A percentile compares a stretch with the other conserved stretches of the same genome.
Conservation (phyloP, 495 filamentous ascomycete genomes). For the Penicillium lividum region DNA sequence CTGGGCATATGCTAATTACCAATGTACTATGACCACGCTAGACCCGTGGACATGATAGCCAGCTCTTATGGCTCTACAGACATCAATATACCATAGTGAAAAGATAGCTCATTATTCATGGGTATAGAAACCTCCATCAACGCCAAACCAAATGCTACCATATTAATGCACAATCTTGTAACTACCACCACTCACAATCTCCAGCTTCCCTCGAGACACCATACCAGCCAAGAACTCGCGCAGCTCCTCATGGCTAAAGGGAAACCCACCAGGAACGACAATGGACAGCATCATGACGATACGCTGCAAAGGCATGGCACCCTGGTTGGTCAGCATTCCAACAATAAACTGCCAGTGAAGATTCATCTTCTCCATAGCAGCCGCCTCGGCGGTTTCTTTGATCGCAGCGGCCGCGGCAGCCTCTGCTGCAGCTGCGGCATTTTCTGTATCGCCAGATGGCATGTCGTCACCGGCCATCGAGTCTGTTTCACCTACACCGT, state of each 20-base stretch:
- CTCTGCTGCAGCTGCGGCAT: slow-evolving; percentile 51
- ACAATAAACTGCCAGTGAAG: slow-evolving; percentile 90
- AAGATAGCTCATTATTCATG: neutral
- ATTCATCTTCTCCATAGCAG: slow-evolving; percentile 72
- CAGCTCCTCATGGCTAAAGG: slow-evolving; percentile 75
- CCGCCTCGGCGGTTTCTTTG: slow-evolving; percentile 46
- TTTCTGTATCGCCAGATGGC: slow-evolving; percentile 31
- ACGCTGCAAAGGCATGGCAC: slow-evolving; percentile 73
- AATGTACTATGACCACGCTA: no score
- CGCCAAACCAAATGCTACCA: slow-evolving; percentile 10
- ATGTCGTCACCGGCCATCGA: slow-evolving; percentile 36
- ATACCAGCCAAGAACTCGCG: slow-evolving; percentile 74
- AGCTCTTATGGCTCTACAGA: neutral
- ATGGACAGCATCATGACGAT: slow-evolving; percentile 95
- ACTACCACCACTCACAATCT: slow-evolving; percentile 68
- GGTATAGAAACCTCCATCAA: slow-evolving; percentile 9
- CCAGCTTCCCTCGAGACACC: slow-evolving; percentile 68
- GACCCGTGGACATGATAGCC: neutral
- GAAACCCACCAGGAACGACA: slow-evolving; percentile 81
- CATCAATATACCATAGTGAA: neutral
- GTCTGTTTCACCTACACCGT: slow-evolving; percentile 23
- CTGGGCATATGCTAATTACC: no score
- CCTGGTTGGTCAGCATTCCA: slow-evolving; percentile 92
- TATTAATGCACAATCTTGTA: slow-evolving; percentile 55
- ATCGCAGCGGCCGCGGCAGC: slow-evolving; percentile 50